These are phyloP conservation scores for Ilex aquifolium DNA, from an alignment of 257 asterid species.

Conservation along the genomic window DNA sequence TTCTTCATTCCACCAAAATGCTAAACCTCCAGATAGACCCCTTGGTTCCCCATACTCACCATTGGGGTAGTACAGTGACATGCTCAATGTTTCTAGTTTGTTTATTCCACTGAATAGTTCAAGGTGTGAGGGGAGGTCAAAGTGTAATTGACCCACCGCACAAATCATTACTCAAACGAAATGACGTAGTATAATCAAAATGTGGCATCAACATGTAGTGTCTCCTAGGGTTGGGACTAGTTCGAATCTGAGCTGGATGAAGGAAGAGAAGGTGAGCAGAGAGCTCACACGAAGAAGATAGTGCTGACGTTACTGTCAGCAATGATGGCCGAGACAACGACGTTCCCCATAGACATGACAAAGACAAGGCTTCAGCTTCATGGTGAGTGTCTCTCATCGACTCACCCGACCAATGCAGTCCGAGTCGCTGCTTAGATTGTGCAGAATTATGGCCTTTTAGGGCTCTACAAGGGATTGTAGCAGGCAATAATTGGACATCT, in stretches of 20 bases:
- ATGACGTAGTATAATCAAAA: background rate
- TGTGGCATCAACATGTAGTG: background rate
- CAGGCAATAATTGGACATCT: slow-evolving; percentile 67
- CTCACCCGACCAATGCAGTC: slow-evolving; percentile 34
- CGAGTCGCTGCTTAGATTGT: slow-evolving; percentile 38
- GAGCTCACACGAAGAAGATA: slow-evolving; percentile 26
- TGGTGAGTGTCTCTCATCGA: slow-evolving; percentile 42
- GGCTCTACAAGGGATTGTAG: slow-evolving; percentile 62
- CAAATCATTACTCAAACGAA: background rate
- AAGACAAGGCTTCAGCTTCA: slow-evolving; percentile 83
- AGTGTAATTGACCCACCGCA: too few relatives aligned
- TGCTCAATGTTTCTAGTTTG: too few relatives aligned
- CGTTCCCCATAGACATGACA: slow-evolving; percentile 78
- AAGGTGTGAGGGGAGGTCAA: too few relatives aligned
- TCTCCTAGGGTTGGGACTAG: background rate
- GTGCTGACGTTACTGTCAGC: slow-evolving; percentile 68
- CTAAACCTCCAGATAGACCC: too few relatives aligned
- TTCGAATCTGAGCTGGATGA: background rate
- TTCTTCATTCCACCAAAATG: too few relatives aligned
- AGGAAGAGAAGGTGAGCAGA: background rate
- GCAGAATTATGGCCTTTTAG: slow-evolving; percentile 50
- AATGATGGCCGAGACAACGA: slow-evolving; percentile 67
- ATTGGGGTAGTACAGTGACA: too few relatives aligned
- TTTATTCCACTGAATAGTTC: too few relatives aligned
- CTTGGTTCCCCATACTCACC: too few relatives aligned